phyloP scores from a whole-genome alignment of 2,329 filamentous ascomycete genomes.

The Proliferodiscus dingleyae region DNA sequence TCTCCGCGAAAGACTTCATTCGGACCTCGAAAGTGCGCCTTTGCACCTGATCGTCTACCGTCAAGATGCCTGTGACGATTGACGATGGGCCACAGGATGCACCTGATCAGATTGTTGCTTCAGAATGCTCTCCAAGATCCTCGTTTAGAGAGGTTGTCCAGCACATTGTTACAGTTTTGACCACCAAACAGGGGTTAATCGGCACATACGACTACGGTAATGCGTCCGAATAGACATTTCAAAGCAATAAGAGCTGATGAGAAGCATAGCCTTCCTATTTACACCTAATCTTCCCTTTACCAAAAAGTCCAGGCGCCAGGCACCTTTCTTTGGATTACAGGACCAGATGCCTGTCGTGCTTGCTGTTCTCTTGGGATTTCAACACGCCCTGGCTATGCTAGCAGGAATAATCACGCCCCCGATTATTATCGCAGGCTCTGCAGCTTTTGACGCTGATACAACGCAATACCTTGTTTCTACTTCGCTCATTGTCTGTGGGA shows the following conservation, averaged over 20 bases:
- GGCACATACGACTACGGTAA: conserved; percentile 80
- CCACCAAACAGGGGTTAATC: conserved; percentile 62
- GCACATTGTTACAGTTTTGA: conserved; percentile 40
- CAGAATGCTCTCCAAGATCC: conserved; percentile 34
- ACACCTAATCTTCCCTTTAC: conserved; percentile 73
- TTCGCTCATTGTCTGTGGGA: conserved; percentile 68
- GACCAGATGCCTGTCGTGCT: conserved; percentile 72
- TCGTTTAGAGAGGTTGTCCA: conserved; percentile 37
- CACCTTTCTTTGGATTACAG: conserved; percentile 81
- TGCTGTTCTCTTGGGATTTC: conserved; percentile 69
- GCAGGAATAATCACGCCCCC: conserved; percentile 69
- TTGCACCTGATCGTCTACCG: neutral
- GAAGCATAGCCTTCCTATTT: conserved; percentile 62
- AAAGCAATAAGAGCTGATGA: conserved; percentile 10
- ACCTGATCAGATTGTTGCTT: conserved; percentile 42
- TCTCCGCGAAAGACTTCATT: conserved; percentile 2
- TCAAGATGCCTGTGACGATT: conserved; percentile 23
- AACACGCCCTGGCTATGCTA: conserved; percentile 70
- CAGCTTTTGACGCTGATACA: conserved; percentile 50
- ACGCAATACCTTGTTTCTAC: conserved; percentile 63
- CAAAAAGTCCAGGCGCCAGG: conserved; percentile 51
- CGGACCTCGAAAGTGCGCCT: conserved; percentile 8
- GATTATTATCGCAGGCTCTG: conserved; percentile 60
- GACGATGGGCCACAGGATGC: conserved; percentile 27
- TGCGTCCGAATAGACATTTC: conserved; percentile 33